These are phyloP conservation scores for Carex arenaria DNA, from an alignment of 202 grass and related monocot genomes.

Conservation along the genomic window DNA sequence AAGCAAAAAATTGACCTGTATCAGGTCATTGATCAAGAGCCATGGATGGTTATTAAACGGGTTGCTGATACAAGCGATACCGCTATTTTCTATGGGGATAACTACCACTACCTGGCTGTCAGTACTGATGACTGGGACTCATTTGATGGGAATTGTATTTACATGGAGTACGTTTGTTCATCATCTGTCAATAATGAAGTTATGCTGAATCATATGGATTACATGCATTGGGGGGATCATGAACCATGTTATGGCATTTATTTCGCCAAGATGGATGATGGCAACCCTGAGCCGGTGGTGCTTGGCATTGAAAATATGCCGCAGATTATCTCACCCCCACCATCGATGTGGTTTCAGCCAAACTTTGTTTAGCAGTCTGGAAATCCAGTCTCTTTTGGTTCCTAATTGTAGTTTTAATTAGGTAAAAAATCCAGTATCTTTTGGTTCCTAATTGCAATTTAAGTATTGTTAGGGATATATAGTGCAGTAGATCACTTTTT, in stretches of 20 bases:
- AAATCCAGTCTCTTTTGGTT: too few species aligned
- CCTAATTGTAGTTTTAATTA: too few species aligned
- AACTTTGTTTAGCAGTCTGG: not conserved
- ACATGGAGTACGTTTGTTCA: too few species aligned
- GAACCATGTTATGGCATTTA: not conserved
- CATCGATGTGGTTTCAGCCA: not conserved
- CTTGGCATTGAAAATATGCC: too few species aligned
- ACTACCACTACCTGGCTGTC: not conserved
- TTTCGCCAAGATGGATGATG: not conserved
- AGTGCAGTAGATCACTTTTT: too few species aligned
- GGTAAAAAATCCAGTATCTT: too few species aligned
- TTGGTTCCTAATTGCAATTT: too few species aligned
- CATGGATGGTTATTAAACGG: not conserved
- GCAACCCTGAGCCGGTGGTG: not conserved
- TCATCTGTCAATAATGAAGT: too few species aligned
- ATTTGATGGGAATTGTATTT: not conserved
- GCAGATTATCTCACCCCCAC: too few species aligned
- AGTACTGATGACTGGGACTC: not conserved
- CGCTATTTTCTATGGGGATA: not conserved
- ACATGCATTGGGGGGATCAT: not conserved
- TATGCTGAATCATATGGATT: too few species aligned
- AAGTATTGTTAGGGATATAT: too few species aligned
- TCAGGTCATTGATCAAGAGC: not conserved
- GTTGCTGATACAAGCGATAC: not conserved
- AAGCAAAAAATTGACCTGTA: not conserved